Evolutionary conservation across 2,329 filamentous ascomycete species (phyloP).

Genomic region (Chaetomium olivaceum): DNA sequence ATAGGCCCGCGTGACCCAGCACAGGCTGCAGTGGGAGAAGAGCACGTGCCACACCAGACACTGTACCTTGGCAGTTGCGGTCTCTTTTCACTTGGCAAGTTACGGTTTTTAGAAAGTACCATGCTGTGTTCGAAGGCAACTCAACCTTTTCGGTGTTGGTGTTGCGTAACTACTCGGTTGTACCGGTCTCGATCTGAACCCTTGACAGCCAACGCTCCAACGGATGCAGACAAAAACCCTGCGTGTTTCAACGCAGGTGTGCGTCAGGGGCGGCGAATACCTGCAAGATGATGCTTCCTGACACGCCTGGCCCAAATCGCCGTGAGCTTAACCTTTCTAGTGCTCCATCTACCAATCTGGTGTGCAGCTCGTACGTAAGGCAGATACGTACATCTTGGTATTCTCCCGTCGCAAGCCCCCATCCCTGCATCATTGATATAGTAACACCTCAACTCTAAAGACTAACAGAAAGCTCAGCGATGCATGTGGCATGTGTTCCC

Average conservation of each 20-base stretch:
- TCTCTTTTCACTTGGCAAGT: not conserved
- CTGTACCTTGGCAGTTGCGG: not conserved
- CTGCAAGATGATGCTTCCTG: conserved; percentile 15
- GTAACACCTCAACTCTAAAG: not conserved
- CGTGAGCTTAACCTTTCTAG: conserved; percentile 6
- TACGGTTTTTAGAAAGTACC: not conserved
- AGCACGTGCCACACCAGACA: conserved; percentile 21
- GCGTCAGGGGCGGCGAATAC: conserved; percentile 11
- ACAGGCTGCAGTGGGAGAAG: conserved; percentile 27
- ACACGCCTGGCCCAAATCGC: not conserved
- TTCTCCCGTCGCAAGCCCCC: not conserved
- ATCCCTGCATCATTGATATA: not conserved
- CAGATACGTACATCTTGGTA: conserved; percentile 10
- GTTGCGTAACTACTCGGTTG: not conserved
- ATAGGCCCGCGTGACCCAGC: conserved; percentile 36
- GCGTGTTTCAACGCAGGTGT: not conserved
- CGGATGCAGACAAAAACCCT: conserved; percentile 8
- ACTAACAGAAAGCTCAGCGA: not conserved
- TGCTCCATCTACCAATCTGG: conserved; percentile 23
- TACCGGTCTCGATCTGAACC: not conserved
- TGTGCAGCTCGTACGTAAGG: conserved; percentile 19
- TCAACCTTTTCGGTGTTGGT: not conserved
- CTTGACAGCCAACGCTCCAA: not conserved
- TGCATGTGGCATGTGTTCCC: not conserved
- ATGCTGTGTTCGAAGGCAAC: not conserved